Conservation (phyloP, 495 filamentous ascomycete species). For the Evernia prunastri region DNA sequence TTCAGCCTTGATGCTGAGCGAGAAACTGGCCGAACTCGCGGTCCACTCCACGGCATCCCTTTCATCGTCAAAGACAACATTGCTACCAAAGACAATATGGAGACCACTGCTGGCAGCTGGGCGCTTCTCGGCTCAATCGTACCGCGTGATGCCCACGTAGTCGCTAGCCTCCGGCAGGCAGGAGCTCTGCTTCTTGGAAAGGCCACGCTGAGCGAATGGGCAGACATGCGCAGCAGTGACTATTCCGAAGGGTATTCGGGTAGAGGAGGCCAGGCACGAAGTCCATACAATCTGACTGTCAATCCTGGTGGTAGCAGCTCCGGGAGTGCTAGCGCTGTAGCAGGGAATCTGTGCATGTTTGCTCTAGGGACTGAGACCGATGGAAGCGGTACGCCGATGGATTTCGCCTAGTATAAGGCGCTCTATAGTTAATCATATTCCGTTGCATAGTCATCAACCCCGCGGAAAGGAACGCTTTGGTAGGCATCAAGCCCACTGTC, state of each 20-base stretch:
- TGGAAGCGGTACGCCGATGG: slow-evolving; percentile 43
- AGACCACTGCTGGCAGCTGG: slow-evolving; percentile 55
- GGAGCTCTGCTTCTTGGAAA: slow-evolving; percentile 66
- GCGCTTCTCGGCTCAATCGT: slow-evolving; percentile 58
- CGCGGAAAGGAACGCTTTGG: slow-evolving; percentile 57
- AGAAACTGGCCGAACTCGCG: slow-evolving; percentile 44
- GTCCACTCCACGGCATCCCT: slow-evolving; percentile 65
- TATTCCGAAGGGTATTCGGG: slow-evolving; percentile 64
- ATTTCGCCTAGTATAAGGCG: background rate
- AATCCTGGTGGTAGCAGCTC: slow-evolving; percentile 62
- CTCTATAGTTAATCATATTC: background rate
- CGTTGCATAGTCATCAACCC: slow-evolving; percentile 53
- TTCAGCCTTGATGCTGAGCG: slow-evolving; percentile 53
- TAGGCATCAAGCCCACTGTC: slow-evolving; percentile 64
- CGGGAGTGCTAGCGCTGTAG: slow-evolving; percentile 56
- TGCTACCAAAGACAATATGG: slow-evolving; percentile 61
- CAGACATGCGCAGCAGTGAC: slow-evolving; percentile 63
- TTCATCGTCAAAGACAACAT: slow-evolving; percentile 74
- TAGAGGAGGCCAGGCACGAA: slow-evolving; percentile 59
- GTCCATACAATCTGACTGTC: slow-evolving; percentile 61
- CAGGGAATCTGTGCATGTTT: slow-evolving; percentile 55
- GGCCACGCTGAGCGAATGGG: slow-evolving; percentile 67
- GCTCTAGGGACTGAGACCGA: slow-evolving; percentile 70
- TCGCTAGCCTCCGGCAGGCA: slow-evolving; percentile 52
- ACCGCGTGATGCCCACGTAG: slow-evolving; percentile 59